These are phyloP conservation scores for Chlorella vulgaris DNA, from an alignment of 139 green algal genomes.

Conservation along the genomic window DNA sequence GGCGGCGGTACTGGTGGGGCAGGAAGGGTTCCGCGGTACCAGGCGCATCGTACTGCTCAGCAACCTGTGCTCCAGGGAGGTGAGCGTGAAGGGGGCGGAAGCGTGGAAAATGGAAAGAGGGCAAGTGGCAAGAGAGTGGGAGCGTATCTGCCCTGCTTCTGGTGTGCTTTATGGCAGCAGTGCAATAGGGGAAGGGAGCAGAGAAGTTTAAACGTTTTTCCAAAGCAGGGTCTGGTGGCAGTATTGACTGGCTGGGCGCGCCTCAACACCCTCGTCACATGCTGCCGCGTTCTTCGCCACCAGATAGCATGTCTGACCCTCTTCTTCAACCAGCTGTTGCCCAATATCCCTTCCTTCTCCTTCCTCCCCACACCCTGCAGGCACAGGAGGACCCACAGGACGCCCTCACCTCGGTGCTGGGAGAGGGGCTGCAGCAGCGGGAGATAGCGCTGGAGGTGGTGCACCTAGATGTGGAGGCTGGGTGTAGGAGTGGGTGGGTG, in stretches of 20 bases:
- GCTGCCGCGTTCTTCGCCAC: no score
- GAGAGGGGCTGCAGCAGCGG: not conserved
- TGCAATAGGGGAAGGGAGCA: no score
- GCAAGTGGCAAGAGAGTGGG: no score
- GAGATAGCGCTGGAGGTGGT: conserved; percentile 24
- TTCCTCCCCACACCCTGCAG: not conserved
- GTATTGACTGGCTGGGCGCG: no score
- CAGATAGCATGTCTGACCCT: no score
- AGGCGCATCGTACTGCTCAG: conserved; percentile 31
- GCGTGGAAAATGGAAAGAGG: not conserved
- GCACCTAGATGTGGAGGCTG: conserved; percentile 8
- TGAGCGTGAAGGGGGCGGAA: no score
- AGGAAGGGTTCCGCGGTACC: not conserved
- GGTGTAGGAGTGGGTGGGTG: no score
- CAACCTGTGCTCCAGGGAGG: conserved; percentile 21
- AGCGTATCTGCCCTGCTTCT: no score
- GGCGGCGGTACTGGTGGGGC: not conserved
- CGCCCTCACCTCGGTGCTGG: not conserved
- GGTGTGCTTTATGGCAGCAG: no score
- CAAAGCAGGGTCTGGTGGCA: no score
- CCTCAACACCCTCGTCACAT: not conserved
- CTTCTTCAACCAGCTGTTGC: not conserved
- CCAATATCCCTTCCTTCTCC: not conserved
- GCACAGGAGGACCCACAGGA: conserved; percentile 7
- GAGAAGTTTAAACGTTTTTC: no score